Evolutionary conservation across 345 rosid species (phyloP), one percentile per base, ranked within the genome.

Genomic region (Kernera saxatilis): DNA sequence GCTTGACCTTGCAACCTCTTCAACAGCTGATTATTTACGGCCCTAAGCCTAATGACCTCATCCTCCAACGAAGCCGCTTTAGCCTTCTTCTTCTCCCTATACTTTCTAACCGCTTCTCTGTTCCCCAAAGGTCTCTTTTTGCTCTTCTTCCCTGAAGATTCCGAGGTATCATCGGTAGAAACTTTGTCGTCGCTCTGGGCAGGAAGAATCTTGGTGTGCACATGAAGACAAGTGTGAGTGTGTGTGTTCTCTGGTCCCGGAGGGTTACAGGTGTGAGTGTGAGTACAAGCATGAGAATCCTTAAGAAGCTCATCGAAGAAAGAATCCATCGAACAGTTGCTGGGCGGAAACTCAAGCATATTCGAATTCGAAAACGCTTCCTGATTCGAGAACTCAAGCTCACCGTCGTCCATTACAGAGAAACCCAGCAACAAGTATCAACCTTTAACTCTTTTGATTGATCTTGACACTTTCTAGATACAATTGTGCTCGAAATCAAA

Each of bases 41-140:
- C 78, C 74, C 89, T 89, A 68, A 94, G 66, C 59, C 80, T 81
- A 40, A 27, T 69, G 22, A 86, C 91, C 63, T 94, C 99, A 36
- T 89, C 97, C 78, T 94, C 97, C 80, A 94, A 84, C 0, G 96
- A 91, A 8, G 97, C 99, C 14, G 89, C 78, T 45, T 91, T 84
- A 17, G 96, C 97, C 77, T 91, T 94, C 85, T 89, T 92, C 85
- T 88, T 94, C 84, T 94, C 97, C 33, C 99, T 84, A 68, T 94
- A 91, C 87, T 94, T 94, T 62, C 90, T 77, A 53, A 94, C 99
- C 1, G 97, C 99, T 82, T 91, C 99, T 51, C 83, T 72, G 40
- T 94, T 94, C 14, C 99, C 99, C 6, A 59, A 32, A 0, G 96
- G 90, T 26, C 91, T 86, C 81, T 89, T 89, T 82, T 86, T 89